Percentiles rank a stretch among this genome's conserved stretches.
These are phyloP conservation scores for Sanghuangporus baumii DNA, from an alignment of 1,284 basidiomycete genomes.

Conservation along the genomic window DNA sequence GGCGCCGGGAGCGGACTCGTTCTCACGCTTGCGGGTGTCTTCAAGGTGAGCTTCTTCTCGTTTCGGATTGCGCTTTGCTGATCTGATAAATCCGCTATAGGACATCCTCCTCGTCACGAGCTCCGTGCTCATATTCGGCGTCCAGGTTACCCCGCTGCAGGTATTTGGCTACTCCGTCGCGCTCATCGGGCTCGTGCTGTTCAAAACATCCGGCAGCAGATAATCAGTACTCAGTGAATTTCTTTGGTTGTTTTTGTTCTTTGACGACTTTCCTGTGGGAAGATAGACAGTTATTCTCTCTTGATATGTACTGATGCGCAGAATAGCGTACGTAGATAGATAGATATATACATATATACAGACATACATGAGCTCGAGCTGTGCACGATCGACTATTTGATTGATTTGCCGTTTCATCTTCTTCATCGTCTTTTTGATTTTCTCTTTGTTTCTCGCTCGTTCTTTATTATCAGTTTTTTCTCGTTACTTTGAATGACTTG, in stretches of 20 bases:
- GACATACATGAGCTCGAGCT: no score
- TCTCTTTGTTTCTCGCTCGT: no score
- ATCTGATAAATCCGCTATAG: conserved; percentile 30
- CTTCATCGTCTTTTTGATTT: no score
- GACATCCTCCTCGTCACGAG: conserved; percentile 93
- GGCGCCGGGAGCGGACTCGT: conserved; percentile 84
- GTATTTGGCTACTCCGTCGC: conserved; percentile 85
- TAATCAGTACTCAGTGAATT: conserved; percentile 24
- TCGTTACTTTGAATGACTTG: no score
- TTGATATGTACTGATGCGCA: no score
- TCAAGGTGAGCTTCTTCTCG: conserved; percentile 58
- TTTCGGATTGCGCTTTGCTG: neutral
- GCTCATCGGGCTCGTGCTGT: conserved; percentile 73
- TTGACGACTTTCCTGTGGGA: neutral
- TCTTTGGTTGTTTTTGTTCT: neutral
- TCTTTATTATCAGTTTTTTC: no score
- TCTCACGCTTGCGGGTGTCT: conserved; percentile 90
- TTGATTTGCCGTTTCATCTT: no score
- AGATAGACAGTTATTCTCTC: no score
- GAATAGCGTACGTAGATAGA: no score
- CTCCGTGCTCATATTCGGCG: conserved; percentile 81
- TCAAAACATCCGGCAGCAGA: conserved; percentile 75
- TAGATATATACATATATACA: no score
- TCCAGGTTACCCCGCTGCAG: conserved; percentile 77
- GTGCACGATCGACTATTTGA: no score